A percentile compares a stretch with the other conserved stretches of the same genome.
Conservation (phyloP, 192 early-diverging fungal genomes). For the Backusella macrospora region DNA sequence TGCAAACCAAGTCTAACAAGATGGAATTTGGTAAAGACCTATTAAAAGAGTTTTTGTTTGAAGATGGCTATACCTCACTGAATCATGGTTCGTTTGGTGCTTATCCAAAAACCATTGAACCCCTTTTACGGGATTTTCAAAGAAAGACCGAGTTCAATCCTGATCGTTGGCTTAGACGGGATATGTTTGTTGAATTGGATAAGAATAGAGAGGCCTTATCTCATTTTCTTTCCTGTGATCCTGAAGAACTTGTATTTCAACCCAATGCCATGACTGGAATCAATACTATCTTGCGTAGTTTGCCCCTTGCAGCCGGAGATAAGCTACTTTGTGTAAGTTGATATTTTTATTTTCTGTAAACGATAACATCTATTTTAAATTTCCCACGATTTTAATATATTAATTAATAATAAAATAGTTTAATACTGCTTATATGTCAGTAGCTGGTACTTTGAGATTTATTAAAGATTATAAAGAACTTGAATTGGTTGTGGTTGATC, state of each 20-base stretch:
- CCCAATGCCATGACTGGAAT: constrained; percentile 57
- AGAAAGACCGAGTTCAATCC: constrained; percentile 39
- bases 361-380: background rate
- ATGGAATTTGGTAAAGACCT: constrained; percentile 44
- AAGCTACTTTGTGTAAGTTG: constrained; percentile 35
- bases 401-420: constrained; percentile 26
- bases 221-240: constrained; percentile 50
- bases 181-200: constrained; percentile 35
- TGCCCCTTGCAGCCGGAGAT: constrained; percentile 45
- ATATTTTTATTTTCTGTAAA: background rate
- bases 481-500: constrained; percentile 44
- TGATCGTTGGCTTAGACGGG: constrained; percentile 55
- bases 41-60: constrained; percentile 52
- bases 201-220: constrained; percentile 42
- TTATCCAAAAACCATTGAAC: constrained; percentile 30
- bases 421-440: constrained; percentile 56
- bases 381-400: background rate
- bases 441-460: constrained; percentile 49
- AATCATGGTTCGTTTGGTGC: constrained; percentile 72
- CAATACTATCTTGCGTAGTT: constrained; percentile 54
- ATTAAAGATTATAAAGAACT: constrained; percentile 46
- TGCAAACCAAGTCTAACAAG: background rate
- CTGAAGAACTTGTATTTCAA: constrained; percentile 58
- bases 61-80: constrained; percentile 47
- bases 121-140: constrained; percentile 23